Conservation (phyloP, 371 early-diverging fungal species). For the Actinomucor elegans region DNA sequence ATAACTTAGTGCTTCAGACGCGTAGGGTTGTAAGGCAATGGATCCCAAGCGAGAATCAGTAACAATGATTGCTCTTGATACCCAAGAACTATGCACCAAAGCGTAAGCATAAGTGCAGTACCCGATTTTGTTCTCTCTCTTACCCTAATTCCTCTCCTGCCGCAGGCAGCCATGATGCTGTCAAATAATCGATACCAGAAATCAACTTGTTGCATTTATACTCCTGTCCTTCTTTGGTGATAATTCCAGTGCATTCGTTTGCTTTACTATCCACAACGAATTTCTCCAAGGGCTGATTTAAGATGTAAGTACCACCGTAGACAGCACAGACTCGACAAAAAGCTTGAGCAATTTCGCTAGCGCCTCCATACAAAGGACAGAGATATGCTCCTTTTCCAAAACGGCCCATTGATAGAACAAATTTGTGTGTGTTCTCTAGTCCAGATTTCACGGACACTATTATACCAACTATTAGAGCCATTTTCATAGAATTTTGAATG, state of each 20-base stretch:
- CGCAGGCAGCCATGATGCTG: conserved; percentile 33
- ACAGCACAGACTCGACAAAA: conserved; percentile 92
- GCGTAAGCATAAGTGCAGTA: too few species aligned
- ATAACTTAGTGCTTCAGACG: conserved; percentile 35
- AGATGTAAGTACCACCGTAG: conserved; percentile 86
- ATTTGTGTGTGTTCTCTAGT: conserved; percentile 61
- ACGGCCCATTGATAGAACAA: conserved; percentile 83
- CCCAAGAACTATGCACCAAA: conserved; percentile 37
- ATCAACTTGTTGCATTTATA: conserved; percentile 51
- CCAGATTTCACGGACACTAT: conserved; percentile 62
- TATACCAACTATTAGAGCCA: neutral
- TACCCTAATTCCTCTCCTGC: conserved; percentile 26
- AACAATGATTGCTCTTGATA: conserved; percentile 54
- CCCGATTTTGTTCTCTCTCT: neutral
- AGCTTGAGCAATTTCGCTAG: conserved; percentile 88
- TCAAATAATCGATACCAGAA: conserved; percentile 53
- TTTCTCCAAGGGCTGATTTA: conserved; percentile 51
- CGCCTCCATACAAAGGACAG: conserved; percentile 85
- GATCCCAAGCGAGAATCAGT: conserved; percentile 37
- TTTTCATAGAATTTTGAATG: too few species aligned
- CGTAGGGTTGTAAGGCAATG: conserved; percentile 27
- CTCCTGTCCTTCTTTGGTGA: conserved; percentile 46
- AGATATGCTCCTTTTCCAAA: conserved; percentile 86
- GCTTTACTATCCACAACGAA: conserved; percentile 35
- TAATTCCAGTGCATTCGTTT: conserved; percentile 42